These are phyloP conservation scores for Penicillium soppii DNA, from an alignment of 495 filamentous ascomycete species.

Conservation along the genomic window DNA sequence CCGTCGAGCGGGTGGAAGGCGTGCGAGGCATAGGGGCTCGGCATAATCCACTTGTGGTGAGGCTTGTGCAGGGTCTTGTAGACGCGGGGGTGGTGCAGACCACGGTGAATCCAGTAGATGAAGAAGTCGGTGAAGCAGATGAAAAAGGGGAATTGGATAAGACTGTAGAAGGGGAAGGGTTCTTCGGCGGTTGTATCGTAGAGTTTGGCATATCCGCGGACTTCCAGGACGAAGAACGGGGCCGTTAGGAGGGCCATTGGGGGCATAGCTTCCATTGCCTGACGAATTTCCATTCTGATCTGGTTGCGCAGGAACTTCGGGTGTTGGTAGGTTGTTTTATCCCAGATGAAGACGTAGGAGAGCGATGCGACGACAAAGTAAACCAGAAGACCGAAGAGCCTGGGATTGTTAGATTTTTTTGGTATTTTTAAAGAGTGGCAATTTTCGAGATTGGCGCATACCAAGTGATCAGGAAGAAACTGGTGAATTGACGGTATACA, in stretches of 20 bases:
- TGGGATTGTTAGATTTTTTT: slow-evolving; percentile 32
- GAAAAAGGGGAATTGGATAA: slow-evolving; percentile 88
- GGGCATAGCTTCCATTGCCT: slow-evolving; percentile 73
- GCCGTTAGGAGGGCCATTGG: slow-evolving; percentile 81
- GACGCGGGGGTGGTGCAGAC: slow-evolving; percentile 75
- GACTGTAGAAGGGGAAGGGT: slow-evolving; percentile 73
- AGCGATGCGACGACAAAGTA: slow-evolving; percentile 84
- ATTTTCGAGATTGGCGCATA: slow-evolving; percentile 39
- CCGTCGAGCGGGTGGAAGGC: slow-evolving; percentile 96
- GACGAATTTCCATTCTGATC: slow-evolving; percentile 79
- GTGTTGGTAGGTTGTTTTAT: slow-evolving; percentile 84
- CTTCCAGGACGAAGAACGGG: slow-evolving; percentile 80
- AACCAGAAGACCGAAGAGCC: slow-evolving; percentile 78
- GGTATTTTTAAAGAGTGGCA: not conserved
- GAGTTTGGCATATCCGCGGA: slow-evolving; percentile 82
- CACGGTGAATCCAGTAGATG: slow-evolving; percentile 96
- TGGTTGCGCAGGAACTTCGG: slow-evolving; percentile 97
- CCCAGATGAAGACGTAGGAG: slow-evolving; percentile 91
- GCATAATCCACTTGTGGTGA: slow-evolving; percentile 99
- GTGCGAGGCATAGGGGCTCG: slow-evolving; percentile 86
- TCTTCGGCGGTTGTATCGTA: slow-evolving; percentile 76
- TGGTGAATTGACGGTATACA: slow-evolving; percentile 71
- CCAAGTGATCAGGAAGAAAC: slow-evolving; percentile 84
- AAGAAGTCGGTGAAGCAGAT: slow-evolving; percentile 87
- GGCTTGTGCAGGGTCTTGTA: slow-evolving; percentile 94